Evolutionary conservation across 1,139 yeast genomes (phyloP), one percentile per base, ranked within the genome.

Genomic region (Candida sp.): DNA sequence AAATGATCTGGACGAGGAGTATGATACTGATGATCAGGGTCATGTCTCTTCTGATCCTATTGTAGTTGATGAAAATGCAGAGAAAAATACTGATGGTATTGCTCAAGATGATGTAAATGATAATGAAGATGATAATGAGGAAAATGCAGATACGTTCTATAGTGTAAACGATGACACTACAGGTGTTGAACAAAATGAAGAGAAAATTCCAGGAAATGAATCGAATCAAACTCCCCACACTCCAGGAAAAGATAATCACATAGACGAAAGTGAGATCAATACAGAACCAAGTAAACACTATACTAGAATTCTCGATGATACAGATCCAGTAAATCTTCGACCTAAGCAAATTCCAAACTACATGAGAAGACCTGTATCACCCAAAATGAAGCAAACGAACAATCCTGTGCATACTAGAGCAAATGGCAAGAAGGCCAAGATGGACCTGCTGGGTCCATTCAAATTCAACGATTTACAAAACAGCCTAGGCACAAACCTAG

Each of bases 401-500:
- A 9, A 25, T 27, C 29, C 35, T 4, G 4, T 8, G 9, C 22
- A 22, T n/a, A 22, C 29, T 5, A 22, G 30, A 9, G 21, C 7
- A 7, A 38, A 34, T 21, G 30, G 34, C 3, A 40, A 40, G 30
- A 21, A 40, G 6, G 33, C 29, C 19, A 42, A 44, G 15, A 25
- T 21, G 21, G 38, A 37, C 8, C n/a, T n/a, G n/a, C n/a, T n/a
- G n/a, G n/a, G n/a, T n/a, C 9, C 41, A 2, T 49, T 51, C 35
- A 21, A 44, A 8, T 38, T 44, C n/a, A 38, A 42, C 25, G 43
- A 33, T 7, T 37, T 44, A 8, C 39, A 25, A 25, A 42, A 39
- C 36, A 45, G 21, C 21, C 50, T 71, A 19, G 66, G 62, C 6
- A 52, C 58, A 3, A 61, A 61, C 41, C 56, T 70, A 5, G 74